Evolutionary conservation across 768 basidiomycete genomes (phyloP).

Genomic region (Imleria badia): DNA sequence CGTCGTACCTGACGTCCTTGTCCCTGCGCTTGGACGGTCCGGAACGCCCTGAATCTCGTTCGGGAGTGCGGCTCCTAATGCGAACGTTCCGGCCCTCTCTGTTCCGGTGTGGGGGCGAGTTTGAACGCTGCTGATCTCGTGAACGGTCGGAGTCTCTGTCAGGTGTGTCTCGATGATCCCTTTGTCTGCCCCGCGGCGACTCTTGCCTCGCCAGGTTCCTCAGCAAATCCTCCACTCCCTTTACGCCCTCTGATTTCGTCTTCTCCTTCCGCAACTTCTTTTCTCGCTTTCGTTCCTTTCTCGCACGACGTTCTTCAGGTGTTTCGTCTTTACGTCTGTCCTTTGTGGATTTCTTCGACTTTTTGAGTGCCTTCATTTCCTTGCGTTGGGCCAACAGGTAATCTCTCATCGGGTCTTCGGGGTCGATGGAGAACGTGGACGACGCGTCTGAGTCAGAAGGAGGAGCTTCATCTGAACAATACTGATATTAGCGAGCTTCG

Average conservation of each 20-base stretch:
- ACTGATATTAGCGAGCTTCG: slow-evolving; percentile 1
- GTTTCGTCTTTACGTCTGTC: slow-evolving; percentile 73
- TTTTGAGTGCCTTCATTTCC: slow-evolving; percentile 65
- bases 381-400: slow-evolving; percentile 76
- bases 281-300: slow-evolving; percentile 74
- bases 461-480: slow-evolving; percentile 45
- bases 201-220: slow-evolving; percentile 38
- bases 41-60: slow-evolving; percentile 10
- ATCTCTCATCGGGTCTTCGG: slow-evolving; percentile 97
- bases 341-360: slow-evolving; percentile 61
- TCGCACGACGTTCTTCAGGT: slow-evolving; percentile 70
- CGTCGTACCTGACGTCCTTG: slow-evolving; percentile 4
- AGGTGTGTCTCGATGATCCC: slow-evolving; percentile 2
- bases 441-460: slow-evolving; percentile 67
- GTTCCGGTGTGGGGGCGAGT: slow-evolving; percentile 8
- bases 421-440: slow-evolving; percentile 73
- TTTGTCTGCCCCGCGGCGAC: slow-evolving; percentile 22
- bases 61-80: slow-evolving; percentile 19
- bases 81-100: slow-evolving; percentile 11
- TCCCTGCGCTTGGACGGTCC: slow-evolving; percentile 1
- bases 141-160: slow-evolving; percentile 16
- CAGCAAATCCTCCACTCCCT: slow-evolving; percentile 67
- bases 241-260: slow-evolving; percentile 58
- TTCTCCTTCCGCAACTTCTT: slow-evolving; percentile 56
- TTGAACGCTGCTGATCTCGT: slow-evolving; percentile 14